A percentile compares a stretch with the other conserved stretches of the same genome.
Conservation (phyloP, 2,329 filamentous ascomycete species). For the Orbilia javanica region DNA sequence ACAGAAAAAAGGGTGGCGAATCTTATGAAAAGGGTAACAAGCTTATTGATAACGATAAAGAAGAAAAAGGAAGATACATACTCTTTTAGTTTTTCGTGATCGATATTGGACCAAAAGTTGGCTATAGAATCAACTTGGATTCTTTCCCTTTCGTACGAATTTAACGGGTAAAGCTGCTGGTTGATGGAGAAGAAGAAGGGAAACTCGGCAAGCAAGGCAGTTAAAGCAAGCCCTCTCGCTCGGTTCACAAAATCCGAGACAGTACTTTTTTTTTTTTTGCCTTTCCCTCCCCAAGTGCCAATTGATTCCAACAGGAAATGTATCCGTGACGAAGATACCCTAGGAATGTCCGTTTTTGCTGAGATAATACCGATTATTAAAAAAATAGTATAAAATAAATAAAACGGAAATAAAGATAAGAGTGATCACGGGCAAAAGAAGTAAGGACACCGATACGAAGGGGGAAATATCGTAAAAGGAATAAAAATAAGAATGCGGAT, state of each 20-base stretch:
- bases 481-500: slow-evolving; percentile 6
- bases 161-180: slow-evolving; percentile 4
- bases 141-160: background rate
- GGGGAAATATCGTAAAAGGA: background rate
- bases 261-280: background rate
- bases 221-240: slow-evolving; percentile 17
- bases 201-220: slow-evolving; percentile 16
- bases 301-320: slow-evolving; percentile 8
- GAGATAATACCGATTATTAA: background rate
- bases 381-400: background rate
- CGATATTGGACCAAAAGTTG: background rate
- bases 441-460: too few species aligned
- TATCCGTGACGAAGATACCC: slow-evolving; percentile 8
- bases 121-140: background rate
- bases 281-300: background rate
- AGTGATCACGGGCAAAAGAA: background rate
- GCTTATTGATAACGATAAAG: slow-evolving; percentile 1
- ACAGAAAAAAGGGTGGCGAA: slow-evolving; percentile 4
- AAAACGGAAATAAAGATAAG: background rate
- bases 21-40: background rate
- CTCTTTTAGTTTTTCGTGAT: background rate
- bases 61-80: background rate
- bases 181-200: background rate
- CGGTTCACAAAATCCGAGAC: slow-evolving; percentile 21
- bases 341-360: background rate